Percentiles rank a stretch among this genome's conserved stretches.
Conservation (phyloP, 176 grass and related monocot species). For the Oryza longistaminata region DNA sequence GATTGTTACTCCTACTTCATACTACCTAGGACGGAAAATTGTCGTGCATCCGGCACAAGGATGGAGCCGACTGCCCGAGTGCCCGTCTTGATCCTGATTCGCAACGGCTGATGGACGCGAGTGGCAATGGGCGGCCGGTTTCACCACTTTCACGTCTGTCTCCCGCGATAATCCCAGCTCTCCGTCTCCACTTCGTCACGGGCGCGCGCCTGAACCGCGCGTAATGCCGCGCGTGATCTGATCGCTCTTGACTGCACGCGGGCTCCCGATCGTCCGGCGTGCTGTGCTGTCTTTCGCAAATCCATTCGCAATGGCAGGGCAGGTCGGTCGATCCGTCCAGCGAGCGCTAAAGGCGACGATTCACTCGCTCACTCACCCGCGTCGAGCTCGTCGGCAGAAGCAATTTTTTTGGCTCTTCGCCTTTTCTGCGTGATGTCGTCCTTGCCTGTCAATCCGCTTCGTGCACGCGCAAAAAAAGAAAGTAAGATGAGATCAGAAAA, state of each 20-base stretch:
- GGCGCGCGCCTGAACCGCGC: neutral
- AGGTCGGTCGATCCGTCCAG: too few relatives aligned
- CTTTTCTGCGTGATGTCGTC: neutral
- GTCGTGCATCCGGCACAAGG: too few relatives aligned
- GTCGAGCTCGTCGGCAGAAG: conserved; percentile 20
- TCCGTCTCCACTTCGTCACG: neutral
- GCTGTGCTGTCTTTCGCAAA: too few relatives aligned
- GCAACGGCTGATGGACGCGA: neutral
- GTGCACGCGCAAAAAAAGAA: neutral
- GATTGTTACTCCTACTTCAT: too few relatives aligned
- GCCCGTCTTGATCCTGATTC: neutral
- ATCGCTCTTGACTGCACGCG: neutral
- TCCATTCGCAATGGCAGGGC: too few relatives aligned
- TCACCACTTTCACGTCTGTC: neutral
- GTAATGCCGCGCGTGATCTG: neutral
- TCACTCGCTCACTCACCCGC: neutral
- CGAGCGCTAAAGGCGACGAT: neutral
- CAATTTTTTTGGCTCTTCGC: neutral
- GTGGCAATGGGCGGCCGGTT: neutral
- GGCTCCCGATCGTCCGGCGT: neutral
- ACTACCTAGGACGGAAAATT: too few relatives aligned
- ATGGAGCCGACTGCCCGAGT: neutral
- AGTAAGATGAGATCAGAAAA: neutral
- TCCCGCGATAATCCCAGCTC: neutral
- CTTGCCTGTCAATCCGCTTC: neutral